Conservation (phyloP, 176 grass and related monocot genomes). For the Alopecurus myosuroides region DNA sequence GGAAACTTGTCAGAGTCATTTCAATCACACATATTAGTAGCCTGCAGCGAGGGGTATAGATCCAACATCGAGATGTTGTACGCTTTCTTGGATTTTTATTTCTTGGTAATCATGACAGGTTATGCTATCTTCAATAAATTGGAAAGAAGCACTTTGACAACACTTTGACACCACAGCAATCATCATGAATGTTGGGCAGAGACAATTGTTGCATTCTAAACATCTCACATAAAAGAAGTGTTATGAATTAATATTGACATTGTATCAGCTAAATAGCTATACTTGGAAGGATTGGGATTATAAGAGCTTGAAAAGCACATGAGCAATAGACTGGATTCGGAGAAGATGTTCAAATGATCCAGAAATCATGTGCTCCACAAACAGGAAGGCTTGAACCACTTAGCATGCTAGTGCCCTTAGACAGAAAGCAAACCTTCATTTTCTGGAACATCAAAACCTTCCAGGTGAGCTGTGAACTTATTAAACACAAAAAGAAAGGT, state of each 20-base stretch:
- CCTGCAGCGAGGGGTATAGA: conserved; percentile 95
- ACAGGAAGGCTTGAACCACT: not conserved
- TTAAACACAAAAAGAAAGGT: no score
- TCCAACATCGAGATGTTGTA: conserved; percentile 78
- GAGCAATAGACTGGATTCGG: no score
- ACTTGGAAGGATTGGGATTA: no score
- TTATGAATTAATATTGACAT: no score
- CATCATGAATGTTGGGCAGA: not conserved
- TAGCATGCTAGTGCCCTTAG: not conserved
- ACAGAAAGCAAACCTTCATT: not conserved
- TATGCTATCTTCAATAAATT: conserved; percentile 54
- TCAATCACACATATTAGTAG: no score
- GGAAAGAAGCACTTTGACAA: conserved; percentile 55
- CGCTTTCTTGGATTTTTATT: conserved; percentile 97
- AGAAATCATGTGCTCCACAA: not conserved
- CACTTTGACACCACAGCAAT: not conserved
- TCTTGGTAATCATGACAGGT: conserved; percentile 88
- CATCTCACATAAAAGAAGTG: no score
- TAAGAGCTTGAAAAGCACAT: no score
- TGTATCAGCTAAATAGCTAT: no score
- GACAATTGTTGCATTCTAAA: not conserved
- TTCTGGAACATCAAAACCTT: no score
- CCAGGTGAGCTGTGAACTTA: no score
- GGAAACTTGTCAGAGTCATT: no score
- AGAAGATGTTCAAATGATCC: not conserved